A percentile compares a stretch with the other conserved stretches of the same genome.
These are phyloP conservation scores for Malus hybrid DNA, from an alignment of 331 rosid species.

Conservation along the genomic window DNA sequence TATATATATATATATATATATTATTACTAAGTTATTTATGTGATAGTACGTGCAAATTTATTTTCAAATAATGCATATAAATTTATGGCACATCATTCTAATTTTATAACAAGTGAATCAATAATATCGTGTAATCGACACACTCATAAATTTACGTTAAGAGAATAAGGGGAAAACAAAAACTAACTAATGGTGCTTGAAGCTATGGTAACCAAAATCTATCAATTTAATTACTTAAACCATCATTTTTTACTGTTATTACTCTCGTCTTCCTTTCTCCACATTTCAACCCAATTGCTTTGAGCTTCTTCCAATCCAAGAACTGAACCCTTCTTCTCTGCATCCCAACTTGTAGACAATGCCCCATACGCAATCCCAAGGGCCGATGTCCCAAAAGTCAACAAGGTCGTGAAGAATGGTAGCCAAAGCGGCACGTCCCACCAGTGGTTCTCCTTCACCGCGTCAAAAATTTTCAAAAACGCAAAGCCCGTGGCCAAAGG, in stretches of 20 bases:
- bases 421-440: conserved; percentile 67
- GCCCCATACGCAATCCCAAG: conserved; percentile 75
- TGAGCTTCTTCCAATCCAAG: conserved; percentile 59
- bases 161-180: neutral
- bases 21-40: too few relatives aligned
- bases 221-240: neutral
- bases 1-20: too few relatives aligned
- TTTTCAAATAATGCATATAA: neutral
- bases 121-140: too few relatives aligned
- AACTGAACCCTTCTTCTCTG: conserved; percentile 51
- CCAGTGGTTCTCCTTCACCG: conserved; percentile 34
- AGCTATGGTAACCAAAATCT: too few relatives aligned
- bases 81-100: neutral
- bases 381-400: conserved; percentile 61
- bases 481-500: conserved; percentile 72
- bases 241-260: neutral
- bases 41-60: too few relatives aligned
- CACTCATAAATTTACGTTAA: too few relatives aligned
- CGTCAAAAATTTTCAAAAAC: conserved; percentile 39
- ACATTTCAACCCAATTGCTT: conserved; percentile 73
- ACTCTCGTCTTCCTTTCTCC: conserved; percentile 60
- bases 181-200: neutral
- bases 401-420: conserved; percentile 46
- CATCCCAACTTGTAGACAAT: conserved; percentile 73
- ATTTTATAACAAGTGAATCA: too few relatives aligned